Base-by-base conservation (phyloP, 306 rosid genomes). In the Vicia sativa region DNA sequence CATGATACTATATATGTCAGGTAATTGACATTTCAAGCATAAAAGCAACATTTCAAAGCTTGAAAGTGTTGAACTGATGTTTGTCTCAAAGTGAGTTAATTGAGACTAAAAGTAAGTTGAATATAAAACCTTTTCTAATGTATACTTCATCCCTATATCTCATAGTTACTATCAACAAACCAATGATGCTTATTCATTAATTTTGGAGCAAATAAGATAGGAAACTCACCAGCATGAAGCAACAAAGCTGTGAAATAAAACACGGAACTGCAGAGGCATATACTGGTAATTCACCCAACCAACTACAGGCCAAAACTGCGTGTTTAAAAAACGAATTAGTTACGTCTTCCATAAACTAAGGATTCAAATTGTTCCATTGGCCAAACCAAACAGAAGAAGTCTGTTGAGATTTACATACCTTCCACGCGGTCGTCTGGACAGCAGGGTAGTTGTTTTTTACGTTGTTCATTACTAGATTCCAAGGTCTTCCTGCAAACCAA, bases 221-320 rank as follows among this genome's bases (percentile, higher is more conserved):
- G 4, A 25, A 25, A 25, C 83, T 66, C 62, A 92, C 98, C 98
- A 89, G 93, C 93, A 92, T 0, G 98, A 67, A 69, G 78, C 96
- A 62, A 79, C 78, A 16, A 75, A 77, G 75, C 88, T 89, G 74
- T 86, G 96, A 80, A 92, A 92, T 70, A 89, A 9, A 78, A 89
- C 98, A 3, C 96, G 91, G 38, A 89, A 76, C 74, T 92, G 96
- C 75, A 68, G 14, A 41, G 98, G 98, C 87, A 92, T 86, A 63
- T 87, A 92, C 75, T 85, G 95, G 87, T 92, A 92, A 84, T 89
- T 92, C 76, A 92, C 75, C 98, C 96, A 89, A 52, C 87, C 91
- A 78, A 92, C 95, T 7, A 92, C 63, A 12, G 98, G 98, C 96
- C 96, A 89, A 76, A 92, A 87, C 96, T 92, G 91, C 34, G 76